Evolutionary conservation across 2,329 filamentous ascomycete genomes (phyloP).

Genomic region (Paecilomyces dactylethromorphus): DNA sequence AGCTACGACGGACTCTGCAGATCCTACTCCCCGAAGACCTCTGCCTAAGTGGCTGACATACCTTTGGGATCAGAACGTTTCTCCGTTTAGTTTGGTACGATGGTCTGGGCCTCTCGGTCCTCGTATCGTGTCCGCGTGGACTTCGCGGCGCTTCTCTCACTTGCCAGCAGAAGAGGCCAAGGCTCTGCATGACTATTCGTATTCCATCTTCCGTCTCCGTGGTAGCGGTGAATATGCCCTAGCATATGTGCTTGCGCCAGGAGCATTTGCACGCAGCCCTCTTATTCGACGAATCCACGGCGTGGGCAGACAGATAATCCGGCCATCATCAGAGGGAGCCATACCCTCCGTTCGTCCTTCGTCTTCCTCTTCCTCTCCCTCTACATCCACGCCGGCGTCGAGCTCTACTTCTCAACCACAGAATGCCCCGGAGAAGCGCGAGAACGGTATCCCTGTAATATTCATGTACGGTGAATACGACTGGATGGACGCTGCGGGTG

Average conservation of each 20-base stretch:
- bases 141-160: conserved; percentile 83
- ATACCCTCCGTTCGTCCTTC: conserved; percentile 7
- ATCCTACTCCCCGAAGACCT: conserved; percentile 51
- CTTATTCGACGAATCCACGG: conserved; percentile 80
- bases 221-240: conserved; percentile 93
- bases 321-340: conserved; percentile 12
- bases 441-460: conserved; percentile 72
- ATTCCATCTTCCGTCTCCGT: conserved; percentile 85
- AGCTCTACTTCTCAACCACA: conserved; percentile 24
- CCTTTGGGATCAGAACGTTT: conserved; percentile 95
- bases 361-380: conserved; percentile 7
- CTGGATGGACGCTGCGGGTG: conserved; percentile 96
- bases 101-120: conserved; percentile 85
- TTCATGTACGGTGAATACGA: conserved; percentile 97
- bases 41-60: conserved; percentile 83
- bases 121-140: conserved; percentile 91
- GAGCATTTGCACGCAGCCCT: conserved; percentile 82
- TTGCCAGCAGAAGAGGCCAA: conserved; percentile 73
- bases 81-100: conserved; percentile 85
- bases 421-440: conserved; percentile 28
- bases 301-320: conserved; percentile 66
- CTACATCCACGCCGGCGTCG: background rate
- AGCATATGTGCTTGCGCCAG: conserved; percentile 85
- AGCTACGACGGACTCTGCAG: conserved; percentile 20
- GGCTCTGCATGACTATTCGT: conserved; percentile 86